A percentile compares a stretch with the other conserved stretches of the same genome.
phyloP scores from a whole-genome alignment of 805 yeast genomes.

The Isabelozyma rhagii region DNA sequence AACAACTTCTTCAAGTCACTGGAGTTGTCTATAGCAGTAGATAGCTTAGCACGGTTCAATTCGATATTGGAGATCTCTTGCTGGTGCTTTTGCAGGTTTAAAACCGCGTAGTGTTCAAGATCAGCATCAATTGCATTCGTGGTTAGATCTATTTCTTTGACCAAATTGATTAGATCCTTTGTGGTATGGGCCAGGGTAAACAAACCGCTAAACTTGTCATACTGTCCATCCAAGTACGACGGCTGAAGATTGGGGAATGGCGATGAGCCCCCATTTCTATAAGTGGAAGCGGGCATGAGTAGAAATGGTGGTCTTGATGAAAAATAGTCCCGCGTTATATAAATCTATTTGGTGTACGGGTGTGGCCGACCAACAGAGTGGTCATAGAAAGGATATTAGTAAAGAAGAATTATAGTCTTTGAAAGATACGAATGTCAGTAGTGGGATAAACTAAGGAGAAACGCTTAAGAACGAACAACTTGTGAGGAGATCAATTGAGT shows the following conservation, averaged over 20 bases:
- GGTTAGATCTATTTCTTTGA: slow-evolving; percentile 24
- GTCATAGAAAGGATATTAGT: too few species aligned
- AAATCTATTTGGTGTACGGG: not conserved
- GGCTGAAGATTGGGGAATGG: slow-evolving; percentile 2
- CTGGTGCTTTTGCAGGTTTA: slow-evolving; percentile 27
- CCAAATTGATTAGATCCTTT: slow-evolving; percentile 24
- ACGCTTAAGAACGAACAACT: too few species aligned
- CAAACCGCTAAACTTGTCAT: slow-evolving; percentile 4
- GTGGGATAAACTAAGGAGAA: too few species aligned
- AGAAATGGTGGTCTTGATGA: not conserved
- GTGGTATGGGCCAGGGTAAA: slow-evolving; percentile 22
- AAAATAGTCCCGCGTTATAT: not conserved
- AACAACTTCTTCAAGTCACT: slow-evolving; percentile 53
- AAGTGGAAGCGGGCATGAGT: not conserved
- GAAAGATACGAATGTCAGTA: too few species aligned
- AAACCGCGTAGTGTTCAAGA: slow-evolving; percentile 18
- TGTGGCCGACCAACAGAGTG: not conserved
- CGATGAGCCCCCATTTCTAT: not conserved
- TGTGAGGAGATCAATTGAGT: too few species aligned
- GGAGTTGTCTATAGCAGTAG: slow-evolving; percentile 57
- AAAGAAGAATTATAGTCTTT: too few species aligned
- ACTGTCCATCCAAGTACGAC: slow-evolving; percentile 1
- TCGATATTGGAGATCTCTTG: slow-evolving; percentile 50
- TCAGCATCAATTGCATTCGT: slow-evolving; percentile 21
- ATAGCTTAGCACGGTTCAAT: slow-evolving; percentile 58